Evolutionary conservation across 2,329 filamentous ascomycete species (phyloP).

Genomic region (Colletotrichum trifolii): DNA sequence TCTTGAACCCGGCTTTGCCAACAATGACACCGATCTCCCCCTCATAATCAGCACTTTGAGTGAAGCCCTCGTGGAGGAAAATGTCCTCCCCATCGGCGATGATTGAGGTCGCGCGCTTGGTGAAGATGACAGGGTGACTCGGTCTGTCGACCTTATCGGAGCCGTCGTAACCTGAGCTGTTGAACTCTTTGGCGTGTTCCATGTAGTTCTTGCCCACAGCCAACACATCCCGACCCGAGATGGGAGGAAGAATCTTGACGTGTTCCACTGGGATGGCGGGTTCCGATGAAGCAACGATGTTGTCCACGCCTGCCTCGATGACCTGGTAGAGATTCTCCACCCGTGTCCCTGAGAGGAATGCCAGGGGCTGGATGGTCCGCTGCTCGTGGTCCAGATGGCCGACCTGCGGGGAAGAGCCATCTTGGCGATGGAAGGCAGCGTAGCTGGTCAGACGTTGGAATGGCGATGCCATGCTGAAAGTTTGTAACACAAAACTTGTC

Average conservation of each 20-base stretch:
- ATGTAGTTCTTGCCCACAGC: constrained; percentile 68
- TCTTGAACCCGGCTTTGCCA: constrained; percentile 58
- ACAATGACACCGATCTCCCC: constrained; percentile 67
- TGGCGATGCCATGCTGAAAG: neutral
- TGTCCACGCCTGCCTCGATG: constrained; percentile 56
- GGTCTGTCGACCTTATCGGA: constrained; percentile 64
- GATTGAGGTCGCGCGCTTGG: constrained; percentile 64
- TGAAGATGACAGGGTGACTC: constrained; percentile 66
- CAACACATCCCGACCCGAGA: constrained; percentile 62
- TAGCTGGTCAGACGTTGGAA: constrained; percentile 9
- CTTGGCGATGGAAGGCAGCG: constrained; percentile 5
- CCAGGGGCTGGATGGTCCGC: constrained; percentile 51
- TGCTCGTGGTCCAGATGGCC: constrained; percentile 17
- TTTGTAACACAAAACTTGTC: neutral
- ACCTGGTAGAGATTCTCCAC: constrained; percentile 61
- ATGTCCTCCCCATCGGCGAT: constrained; percentile 60
- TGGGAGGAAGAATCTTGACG: constrained; percentile 57
- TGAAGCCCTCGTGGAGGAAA: constrained; percentile 58
- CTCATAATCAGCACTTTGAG: constrained; percentile 63
- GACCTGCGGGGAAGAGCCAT: constrained; percentile 4
- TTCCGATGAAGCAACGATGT: constrained; percentile 48
- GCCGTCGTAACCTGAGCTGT: constrained; percentile 64
- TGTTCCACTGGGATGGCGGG: constrained; percentile 44
- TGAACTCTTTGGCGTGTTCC: constrained; percentile 68
- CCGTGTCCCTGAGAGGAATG: constrained; percentile 58